Evolutionary conservation across 768 basidiomycete species (phyloP).

Genomic region (Pisolithus tinctorius): DNA sequence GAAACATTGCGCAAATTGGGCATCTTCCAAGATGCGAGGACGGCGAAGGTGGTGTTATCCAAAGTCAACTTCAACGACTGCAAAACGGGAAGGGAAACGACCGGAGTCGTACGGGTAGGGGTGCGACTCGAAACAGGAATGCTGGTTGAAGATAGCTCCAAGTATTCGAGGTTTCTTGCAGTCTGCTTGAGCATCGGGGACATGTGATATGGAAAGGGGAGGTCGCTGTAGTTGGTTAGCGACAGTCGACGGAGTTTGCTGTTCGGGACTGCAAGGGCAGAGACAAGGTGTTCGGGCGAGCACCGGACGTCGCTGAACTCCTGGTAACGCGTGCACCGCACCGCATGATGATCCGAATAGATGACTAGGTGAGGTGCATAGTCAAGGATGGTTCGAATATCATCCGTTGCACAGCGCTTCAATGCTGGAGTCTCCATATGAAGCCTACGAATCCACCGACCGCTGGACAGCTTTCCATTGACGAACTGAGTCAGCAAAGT

Average conservation of each 20-base stretch:
- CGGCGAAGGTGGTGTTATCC: conserved; percentile 63
- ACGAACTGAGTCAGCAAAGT: conserved; percentile 39
- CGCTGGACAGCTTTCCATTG: conserved; percentile 30
- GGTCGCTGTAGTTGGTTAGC: conserved; percentile 70
- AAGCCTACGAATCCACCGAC: conserved; percentile 51
- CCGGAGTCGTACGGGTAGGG: conserved; percentile 10
- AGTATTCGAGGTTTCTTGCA: conserved; percentile 52
- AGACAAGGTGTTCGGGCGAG: conserved; percentile 53
- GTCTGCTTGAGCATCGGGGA: conserved; percentile 46
- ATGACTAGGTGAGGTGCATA: conserved; percentile 52
- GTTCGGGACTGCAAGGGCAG: conserved; percentile 35
- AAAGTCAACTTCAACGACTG: conserved; percentile 63
- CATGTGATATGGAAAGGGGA: conserved; percentile 48
- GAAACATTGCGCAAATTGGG: conserved; percentile 57
- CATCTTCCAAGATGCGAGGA: conserved; percentile 62
- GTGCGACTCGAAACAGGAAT: conserved; percentile 32
- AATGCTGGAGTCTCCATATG: conserved; percentile 64
- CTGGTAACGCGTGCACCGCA: conserved; percentile 48
- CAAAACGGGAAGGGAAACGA: conserved; percentile 51
- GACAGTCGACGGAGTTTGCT: conserved; percentile 51
- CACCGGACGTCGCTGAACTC: conserved; percentile 38
- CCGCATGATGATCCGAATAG: conserved; percentile 59
- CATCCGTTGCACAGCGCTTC: conserved; percentile 58
- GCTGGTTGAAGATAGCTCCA: conserved; percentile 59
- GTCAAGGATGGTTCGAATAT: conserved; percentile 64